Evolutionary conservation across 306 rosid species (phyloP).

Genomic region (Rubus parviflorus): DNA sequence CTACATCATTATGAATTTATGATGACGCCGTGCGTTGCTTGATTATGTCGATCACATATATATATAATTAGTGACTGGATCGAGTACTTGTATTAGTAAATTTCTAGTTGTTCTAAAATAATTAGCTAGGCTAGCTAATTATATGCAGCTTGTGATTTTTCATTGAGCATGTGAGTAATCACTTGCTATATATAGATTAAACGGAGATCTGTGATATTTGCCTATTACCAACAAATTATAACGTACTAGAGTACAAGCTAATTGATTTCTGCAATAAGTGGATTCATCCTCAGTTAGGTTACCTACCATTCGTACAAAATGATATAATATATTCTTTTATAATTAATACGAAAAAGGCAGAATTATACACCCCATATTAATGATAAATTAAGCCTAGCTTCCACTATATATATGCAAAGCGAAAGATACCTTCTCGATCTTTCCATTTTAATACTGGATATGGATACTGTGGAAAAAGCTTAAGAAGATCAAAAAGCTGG

Average conservation of each 20-base stretch:
- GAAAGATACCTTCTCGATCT: slow-evolving; percentile 9
- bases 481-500: slow-evolving; percentile 3
- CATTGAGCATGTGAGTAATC: background rate
- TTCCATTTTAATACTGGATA: background rate
- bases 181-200: background rate
- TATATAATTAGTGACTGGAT: background rate
- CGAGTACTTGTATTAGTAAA: background rate
- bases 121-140: background rate
- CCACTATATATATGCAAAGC: slow-evolving; percentile 1
- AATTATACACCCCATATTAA: background rate
- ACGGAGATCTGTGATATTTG: background rate
- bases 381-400: background rate
- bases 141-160: background rate
- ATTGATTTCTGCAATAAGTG: background rate
- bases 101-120: background rate
- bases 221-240: background rate
- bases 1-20: background rate
- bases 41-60: background rate
- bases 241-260: background rate
- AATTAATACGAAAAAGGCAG: background rate
- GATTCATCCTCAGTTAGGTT: background rate
- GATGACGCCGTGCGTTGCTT: background rate
- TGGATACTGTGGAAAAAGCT: background rate
- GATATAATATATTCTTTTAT: background rate
- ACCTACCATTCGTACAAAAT: background rate